A percentile compares a stretch with the other conserved stretches of the same genome.
Evolutionary conservation across 345 rosid genomes (phyloP).

Genomic region (Brassica napus): DNA sequence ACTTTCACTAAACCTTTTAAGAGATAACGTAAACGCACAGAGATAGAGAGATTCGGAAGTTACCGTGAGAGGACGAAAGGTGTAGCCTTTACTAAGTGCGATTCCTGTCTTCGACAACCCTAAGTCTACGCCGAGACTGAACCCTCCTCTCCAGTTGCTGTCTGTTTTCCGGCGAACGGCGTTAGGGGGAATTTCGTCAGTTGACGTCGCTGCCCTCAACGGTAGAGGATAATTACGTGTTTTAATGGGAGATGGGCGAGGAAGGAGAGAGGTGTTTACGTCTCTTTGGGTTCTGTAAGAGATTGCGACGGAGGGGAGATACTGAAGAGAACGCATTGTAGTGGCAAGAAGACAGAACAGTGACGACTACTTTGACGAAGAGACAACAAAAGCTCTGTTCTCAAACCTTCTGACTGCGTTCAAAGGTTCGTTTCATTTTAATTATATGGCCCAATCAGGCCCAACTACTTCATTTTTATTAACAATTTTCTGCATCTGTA

Average conservation of each 20-base stretch:
- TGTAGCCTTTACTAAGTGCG: constrained; percentile 82
- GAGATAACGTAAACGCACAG: background rate
- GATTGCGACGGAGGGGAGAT: background rate
- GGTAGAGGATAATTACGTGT: constrained; percentile 2
- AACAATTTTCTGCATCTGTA: too few relatives aligned
- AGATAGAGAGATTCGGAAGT: background rate
- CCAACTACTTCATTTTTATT: background rate
- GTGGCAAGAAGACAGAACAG: constrained; percentile 13
- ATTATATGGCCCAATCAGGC: background rate
- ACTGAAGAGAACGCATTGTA: constrained; percentile 41
- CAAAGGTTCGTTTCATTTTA: background rate
- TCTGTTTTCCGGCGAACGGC: constrained; percentile 64
- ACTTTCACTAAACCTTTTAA: background rate
- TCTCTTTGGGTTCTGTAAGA: constrained; percentile 15
- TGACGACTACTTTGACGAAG: constrained; percentile 18
- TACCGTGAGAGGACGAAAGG: constrained; percentile 76
- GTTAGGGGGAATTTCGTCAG: constrained; percentile 67
- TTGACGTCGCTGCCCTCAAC: constrained; percentile 39
- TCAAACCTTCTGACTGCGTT: background rate
- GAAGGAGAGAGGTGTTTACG: constrained; percentile 16
- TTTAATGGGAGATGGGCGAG: background rate
- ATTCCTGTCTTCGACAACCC: constrained; percentile 78
- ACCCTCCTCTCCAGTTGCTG: constrained; percentile 75
- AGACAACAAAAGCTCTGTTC: constrained; percentile 21
- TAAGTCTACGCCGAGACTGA: constrained; percentile 86